These are phyloP conservation scores for Plasmodium coatneyi DNA, from an alignment of 169 alveolate species.

Conservation along the genomic window DNA sequence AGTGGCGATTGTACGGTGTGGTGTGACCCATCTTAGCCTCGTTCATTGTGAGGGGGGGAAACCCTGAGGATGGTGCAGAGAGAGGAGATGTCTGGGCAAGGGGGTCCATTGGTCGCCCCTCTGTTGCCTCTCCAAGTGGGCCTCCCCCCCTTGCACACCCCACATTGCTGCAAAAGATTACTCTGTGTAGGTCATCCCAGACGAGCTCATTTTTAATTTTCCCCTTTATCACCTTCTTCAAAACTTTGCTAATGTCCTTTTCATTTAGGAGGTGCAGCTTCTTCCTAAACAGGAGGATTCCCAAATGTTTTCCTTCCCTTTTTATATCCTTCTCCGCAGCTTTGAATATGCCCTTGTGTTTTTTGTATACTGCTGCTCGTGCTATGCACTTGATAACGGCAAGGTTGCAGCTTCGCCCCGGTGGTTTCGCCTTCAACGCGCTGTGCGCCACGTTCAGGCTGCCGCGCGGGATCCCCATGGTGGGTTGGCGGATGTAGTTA, in stretches of 20 bases:
- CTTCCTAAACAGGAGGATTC: slow-evolving; percentile 22
- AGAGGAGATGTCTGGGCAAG: background rate
- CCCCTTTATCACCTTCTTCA: slow-evolving; percentile 54
- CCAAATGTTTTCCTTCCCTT: slow-evolving; percentile 18
- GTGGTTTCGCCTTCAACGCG: background rate
- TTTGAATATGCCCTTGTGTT: slow-evolving; percentile 1
- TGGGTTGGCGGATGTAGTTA: background rate
- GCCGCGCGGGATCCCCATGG: background rate
- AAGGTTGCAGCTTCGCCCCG: background rate
- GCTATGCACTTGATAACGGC: background rate
- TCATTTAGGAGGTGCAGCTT: slow-evolving; percentile 14
- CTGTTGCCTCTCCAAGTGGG: background rate
- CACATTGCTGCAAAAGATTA: slow-evolving; percentile 32
- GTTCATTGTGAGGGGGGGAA: background rate
- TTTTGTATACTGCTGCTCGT: background rate
- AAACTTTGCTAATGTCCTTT: slow-evolving; percentile 46
- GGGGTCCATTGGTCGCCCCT: background rate
- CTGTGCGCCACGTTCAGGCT: background rate
- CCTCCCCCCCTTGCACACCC: background rate
- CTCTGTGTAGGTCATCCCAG: slow-evolving; percentile 20
- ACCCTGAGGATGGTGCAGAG: background rate
- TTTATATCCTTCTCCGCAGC: slow-evolving; percentile 8
- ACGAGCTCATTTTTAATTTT: slow-evolving; percentile 43
- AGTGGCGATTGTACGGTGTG: slow-evolving; percentile 9
- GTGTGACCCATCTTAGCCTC: background rate